These are phyloP conservation scores for Penicillium cinerascens DNA, from an alignment of 495 filamentous ascomycete species.

Conservation along the genomic window DNA sequence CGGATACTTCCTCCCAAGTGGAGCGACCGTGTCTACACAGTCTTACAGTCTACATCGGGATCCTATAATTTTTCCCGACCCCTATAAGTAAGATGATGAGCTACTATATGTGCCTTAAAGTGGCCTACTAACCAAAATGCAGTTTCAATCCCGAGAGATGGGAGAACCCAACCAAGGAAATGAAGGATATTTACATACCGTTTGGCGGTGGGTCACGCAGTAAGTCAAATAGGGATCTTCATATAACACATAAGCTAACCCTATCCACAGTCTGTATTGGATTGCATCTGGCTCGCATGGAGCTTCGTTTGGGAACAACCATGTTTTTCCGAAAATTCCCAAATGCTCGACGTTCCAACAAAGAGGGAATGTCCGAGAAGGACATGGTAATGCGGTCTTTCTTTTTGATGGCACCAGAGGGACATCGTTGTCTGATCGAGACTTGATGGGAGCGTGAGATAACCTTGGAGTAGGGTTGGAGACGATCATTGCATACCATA, in stretches of 20 bases:
- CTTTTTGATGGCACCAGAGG: conserved; percentile 43
- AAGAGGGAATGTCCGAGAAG: conserved; percentile 39
- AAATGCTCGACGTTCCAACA: conserved; percentile 13
- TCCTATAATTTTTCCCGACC: conserved; percentile 22
- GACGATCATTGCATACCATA: neutral
- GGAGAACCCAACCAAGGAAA: conserved; percentile 41
- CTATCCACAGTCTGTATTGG: conserved; percentile 38
- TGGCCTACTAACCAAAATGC: neutral
- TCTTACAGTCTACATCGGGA: conserved; percentile 44
- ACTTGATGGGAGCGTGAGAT: conserved; percentile 5
- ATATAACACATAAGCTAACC: conserved; percentile 11
- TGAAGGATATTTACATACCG: conserved; percentile 51
- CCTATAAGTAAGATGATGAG: conserved; percentile 18
- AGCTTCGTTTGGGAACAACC: conserved; percentile 32
- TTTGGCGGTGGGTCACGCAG: conserved; percentile 51
- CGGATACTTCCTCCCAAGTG: conserved; percentile 30
- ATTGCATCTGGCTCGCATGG: conserved; percentile 34
- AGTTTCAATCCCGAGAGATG: conserved; percentile 45
- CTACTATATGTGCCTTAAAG: neutral
- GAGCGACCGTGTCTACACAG: conserved; percentile 36
- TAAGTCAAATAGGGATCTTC: conserved; percentile 13
- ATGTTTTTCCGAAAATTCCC: conserved; percentile 35
- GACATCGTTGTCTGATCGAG: conserved; percentile 45
- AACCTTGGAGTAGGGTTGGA: neutral
- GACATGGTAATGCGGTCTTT: conserved; percentile 43